Evolutionary conservation across 2,329 filamentous ascomycete genomes (phyloP).

Genomic region (Cladosporium halotolerans): DNA sequence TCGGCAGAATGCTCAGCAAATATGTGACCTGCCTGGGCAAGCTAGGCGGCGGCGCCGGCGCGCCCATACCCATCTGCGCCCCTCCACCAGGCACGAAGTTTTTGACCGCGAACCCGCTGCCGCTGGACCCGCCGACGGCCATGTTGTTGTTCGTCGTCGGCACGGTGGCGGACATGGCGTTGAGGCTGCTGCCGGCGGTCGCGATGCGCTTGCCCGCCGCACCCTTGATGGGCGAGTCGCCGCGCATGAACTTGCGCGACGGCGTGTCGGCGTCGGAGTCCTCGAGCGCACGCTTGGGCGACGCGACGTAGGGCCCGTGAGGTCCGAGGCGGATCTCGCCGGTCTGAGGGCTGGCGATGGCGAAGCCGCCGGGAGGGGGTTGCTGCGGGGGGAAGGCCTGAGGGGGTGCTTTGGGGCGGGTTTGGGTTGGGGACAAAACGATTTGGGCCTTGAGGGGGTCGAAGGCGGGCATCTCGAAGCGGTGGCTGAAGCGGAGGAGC

Average conservation of each 20-base stretch:
- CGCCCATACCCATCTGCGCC: not conserved
- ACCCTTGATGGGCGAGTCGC: conserved; percentile 88
- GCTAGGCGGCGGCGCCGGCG: conserved; percentile 48
- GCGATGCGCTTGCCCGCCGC: conserved; percentile 71
- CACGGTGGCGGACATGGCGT: conserved; percentile 22
- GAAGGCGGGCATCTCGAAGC: conserved; percentile 65
- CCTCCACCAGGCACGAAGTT: conserved; percentile 23
- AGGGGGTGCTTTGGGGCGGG: conserved; percentile 42
- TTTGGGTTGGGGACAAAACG: conserved; percentile 79
- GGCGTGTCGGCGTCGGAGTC: conserved; percentile 66
- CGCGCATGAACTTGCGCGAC: conserved; percentile 79
- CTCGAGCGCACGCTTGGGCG: conserved; percentile 43
- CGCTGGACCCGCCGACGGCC: conserved; percentile 3
- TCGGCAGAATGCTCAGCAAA: conserved; percentile 52
- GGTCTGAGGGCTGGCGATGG: conserved; percentile 7
- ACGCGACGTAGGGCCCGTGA: conserved; percentile 32
- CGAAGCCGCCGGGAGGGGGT: conserved; percentile 1
- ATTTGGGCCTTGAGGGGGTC: conserved; percentile 76
- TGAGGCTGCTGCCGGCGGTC: conserved; percentile 12
- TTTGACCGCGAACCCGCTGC: conserved; percentile 27
- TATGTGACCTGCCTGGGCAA: conserved; percentile 63
- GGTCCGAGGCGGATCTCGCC: conserved; percentile 26
- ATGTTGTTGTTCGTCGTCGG: conserved; percentile 3
- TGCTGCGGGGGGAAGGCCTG: conserved; percentile 3
- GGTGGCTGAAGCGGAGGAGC: conserved; percentile 66